Evolutionary conservation across 2,329 filamentous ascomycete species (phyloP).

Genomic region (Tolypocladium cylindrosporum): DNA sequence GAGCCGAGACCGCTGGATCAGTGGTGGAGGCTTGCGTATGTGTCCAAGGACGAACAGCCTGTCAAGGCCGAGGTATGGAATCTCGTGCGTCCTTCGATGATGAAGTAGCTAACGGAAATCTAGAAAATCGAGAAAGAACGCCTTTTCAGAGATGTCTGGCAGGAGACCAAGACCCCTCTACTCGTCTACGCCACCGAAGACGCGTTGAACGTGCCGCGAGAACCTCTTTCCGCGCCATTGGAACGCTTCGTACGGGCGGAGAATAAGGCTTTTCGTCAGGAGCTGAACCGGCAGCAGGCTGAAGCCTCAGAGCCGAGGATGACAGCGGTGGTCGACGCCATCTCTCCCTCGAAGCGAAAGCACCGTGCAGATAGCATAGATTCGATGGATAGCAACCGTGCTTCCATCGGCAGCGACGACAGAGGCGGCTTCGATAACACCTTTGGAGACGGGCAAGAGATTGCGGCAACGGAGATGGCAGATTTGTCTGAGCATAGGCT

Average conservation of each 20-base stretch:
- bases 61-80: constrained; percentile 36
- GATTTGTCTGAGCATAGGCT: constrained; percentile 10
- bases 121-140: constrained; percentile 38
- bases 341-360: constrained; percentile 35
- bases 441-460: constrained; percentile 16
- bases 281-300: constrained; percentile 30
- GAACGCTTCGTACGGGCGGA: constrained; percentile 40
- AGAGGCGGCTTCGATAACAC: constrained; percentile 18
- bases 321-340: constrained; percentile 22
- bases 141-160: constrained; percentile 35
- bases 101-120: too few species aligned
- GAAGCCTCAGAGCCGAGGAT: constrained; percentile 10
- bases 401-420: constrained; percentile 32
- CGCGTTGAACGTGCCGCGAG: constrained; percentile 25
- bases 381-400: constrained; percentile 36
- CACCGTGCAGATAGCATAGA: constrained; percentile 34
- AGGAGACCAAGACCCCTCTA: constrained; percentile 35
- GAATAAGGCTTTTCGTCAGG: constrained; percentile 40
- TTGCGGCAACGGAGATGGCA: constrained; percentile 15
- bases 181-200: constrained; percentile 45
- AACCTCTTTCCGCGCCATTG: constrained; percentile 26
- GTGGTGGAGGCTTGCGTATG: constrained; percentile 46
- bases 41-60: constrained; percentile 26
- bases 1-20: constrained; percentile 28
- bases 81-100: neutral